phyloP scores from a whole-genome alignment of 192 early-diverging fungal genomes.

The Dimargaris cristalligena region DNA sequence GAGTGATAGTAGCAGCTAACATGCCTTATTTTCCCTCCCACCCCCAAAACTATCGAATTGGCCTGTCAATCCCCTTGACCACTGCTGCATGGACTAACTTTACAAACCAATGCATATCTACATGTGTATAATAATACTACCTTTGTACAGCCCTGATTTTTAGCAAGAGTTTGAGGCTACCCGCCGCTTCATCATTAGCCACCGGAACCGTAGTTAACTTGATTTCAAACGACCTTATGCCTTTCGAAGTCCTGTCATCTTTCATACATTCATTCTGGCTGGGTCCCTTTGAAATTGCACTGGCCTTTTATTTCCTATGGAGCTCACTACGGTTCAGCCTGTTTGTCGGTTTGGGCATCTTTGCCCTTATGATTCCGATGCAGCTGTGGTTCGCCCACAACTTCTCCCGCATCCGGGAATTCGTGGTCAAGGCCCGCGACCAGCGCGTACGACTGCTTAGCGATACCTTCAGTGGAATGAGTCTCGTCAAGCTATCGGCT shows the following conservation, averaged over 20 bases:
- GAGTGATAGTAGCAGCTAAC: too few species aligned
- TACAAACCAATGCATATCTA: too few species aligned
- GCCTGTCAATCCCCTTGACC: too few species aligned
- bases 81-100: too few species aligned
- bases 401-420: slow-evolving; percentile 16
- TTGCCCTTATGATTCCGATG: slow-evolving; percentile 22
- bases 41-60: too few species aligned
- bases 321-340: not conserved
- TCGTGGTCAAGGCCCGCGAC: slow-evolving; percentile 20
- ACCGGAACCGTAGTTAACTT: slow-evolving; percentile 11
- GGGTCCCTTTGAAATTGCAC: slow-evolving; percentile 1
- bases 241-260: slow-evolving; percentile 4
- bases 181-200: slow-evolving; percentile 7
- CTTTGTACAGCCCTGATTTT: slow-evolving; percentile 1
- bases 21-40: too few species aligned
- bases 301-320: slow-evolving; percentile 11
- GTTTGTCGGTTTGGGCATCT: slow-evolving; percentile 18
- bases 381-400: slow-evolving; percentile 26
- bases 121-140: too few species aligned
- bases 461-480: slow-evolving; percentile 4
- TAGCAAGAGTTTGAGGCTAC: slow-evolving; percentile 4
- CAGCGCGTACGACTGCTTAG: slow-evolving; percentile 19
- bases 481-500: not conserved
- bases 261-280: slow-evolving; percentile 1
- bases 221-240: slow-evolving; percentile 12